Base-by-base conservation (phyloP, 2,329 filamentous ascomycete genomes). In the Alternaria sp. region DNA sequence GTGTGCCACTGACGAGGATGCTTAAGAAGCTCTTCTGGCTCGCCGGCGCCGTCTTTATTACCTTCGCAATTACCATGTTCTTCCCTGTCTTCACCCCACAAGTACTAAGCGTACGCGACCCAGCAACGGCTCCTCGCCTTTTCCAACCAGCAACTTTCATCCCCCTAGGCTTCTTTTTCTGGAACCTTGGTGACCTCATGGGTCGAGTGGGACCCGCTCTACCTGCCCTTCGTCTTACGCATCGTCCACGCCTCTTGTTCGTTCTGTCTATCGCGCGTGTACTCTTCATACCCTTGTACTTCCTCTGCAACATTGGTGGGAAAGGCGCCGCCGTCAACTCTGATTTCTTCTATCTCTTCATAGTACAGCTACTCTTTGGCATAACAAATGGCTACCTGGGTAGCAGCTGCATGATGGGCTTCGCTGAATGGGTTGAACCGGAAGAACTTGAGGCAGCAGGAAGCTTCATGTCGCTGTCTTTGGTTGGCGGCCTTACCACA, bases 361-460 rank as follows among this genome's bases (percentile, higher is more conserved):
- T 96, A 20, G 92, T 97, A 43, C 94, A 98, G 80, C 80, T 96
- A 14, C 82, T 90, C 1, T 98, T 96, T 75, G 96, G 96, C 2
- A 74, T 94, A 41, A 92, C 89, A 10, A 98, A 95, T 76, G 96
- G 96, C 1, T 98, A 92, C 85, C 80, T 99, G 14, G 91, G 92
- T 28, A 93, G 92, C 60, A 91, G 87, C 70, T 93, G 92, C 79
- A 98, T 99, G 94, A 97, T 98, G 88, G 91, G 91, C 1, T 91
- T 94, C 1, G 88, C 87, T 0, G 89, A 92, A 69, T 95, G 90
- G 87, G 94, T 98, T 1, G 90, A 90, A 5, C 88, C 90, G 2
- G 89, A 90, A 10, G 95, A 99, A 83, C 86, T 92, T 33, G 94
- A 97, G 82, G 94, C 93, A 6, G 90, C 94, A 0, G 96, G 95